phyloP scores from a whole-genome alignment of 1,284 basidiomycete genomes.

The Microbotryum intermedium region DNA sequence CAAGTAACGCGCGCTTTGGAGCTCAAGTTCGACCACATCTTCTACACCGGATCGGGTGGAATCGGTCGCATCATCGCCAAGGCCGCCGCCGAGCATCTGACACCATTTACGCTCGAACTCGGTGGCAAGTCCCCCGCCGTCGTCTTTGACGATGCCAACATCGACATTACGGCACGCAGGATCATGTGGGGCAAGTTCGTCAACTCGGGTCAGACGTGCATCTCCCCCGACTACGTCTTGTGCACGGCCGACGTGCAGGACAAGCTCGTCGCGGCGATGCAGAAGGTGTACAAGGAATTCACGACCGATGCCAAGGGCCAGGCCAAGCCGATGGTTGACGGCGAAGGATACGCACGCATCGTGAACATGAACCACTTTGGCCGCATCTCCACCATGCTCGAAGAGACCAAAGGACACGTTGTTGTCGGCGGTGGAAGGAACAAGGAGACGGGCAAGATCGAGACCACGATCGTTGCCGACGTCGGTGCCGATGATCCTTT shows the following conservation, averaged over 20 bases:
- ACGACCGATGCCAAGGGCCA: not conserved
- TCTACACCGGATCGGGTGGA: conserved; percentile 34
- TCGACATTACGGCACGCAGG: conserved; percentile 38
- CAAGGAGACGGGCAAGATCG: conserved; percentile 31
- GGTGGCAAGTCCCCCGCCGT: conserved; percentile 43
- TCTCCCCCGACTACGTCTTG: conserved; percentile 26
- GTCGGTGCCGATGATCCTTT: conserved; percentile 36
- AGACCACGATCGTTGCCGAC: conserved; percentile 38
- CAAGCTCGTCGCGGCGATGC: conserved; percentile 22
- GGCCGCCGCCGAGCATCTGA: conserved; percentile 41
- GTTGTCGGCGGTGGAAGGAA: conserved; percentile 35
- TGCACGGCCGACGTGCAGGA: conserved; percentile 12
- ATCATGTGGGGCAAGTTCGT: conserved; percentile 41
- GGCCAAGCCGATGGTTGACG: conserved; percentile 12
- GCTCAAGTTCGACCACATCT: conserved; percentile 41
- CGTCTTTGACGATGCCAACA: conserved; percentile 40
- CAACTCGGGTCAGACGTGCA: conserved; percentile 40
- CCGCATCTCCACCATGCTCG: conserved; percentile 36
- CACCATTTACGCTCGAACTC: conserved; percentile 36
- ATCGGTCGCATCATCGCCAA: conserved; percentile 41
- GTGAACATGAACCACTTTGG: conserved; percentile 39
- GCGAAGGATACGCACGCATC: conserved; percentile 35
- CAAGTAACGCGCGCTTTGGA: conserved; percentile 39
- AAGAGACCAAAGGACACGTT: conserved; percentile 37
- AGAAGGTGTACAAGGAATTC: conserved; percentile 15